Evolutionary conservation across 2,329 filamentous ascomycete species (phyloP).

Genomic region (Colletotrichum caudatum): DNA sequence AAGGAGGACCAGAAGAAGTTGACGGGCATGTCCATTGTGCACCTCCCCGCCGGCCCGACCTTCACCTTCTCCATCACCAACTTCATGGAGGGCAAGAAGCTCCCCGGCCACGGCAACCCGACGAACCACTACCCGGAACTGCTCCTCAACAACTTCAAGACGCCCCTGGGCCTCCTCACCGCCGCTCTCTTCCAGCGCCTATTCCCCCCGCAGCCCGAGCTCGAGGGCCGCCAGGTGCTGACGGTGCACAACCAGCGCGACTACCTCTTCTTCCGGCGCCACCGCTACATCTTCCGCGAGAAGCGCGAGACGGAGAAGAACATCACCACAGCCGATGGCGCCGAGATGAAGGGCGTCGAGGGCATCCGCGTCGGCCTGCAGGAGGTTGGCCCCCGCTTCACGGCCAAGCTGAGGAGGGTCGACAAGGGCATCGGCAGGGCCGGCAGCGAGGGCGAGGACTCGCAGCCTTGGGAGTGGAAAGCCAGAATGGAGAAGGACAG

Average conservation of each 20-base stretch:
- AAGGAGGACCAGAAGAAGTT: slow-evolving; percentile 92
- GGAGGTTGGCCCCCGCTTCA: slow-evolving; percentile 77
- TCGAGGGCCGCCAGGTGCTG: slow-evolving; percentile 88
- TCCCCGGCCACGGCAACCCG: slow-evolving; percentile 89
- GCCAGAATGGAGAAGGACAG: slow-evolving; percentile 93
- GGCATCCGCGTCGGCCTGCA: slow-evolving; percentile 88
- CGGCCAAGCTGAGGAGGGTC: slow-evolving; percentile 86
- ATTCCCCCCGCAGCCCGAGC: slow-evolving; percentile 79
- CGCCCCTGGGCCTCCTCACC: slow-evolving; percentile 87
- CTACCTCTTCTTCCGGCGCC: slow-evolving; percentile 92
- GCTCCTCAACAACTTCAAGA: slow-evolving; percentile 94
- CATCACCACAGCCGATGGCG: slow-evolving; percentile 84
- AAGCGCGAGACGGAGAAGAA: slow-evolving; percentile 89
- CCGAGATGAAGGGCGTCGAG: slow-evolving; percentile 86
- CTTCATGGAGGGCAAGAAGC: slow-evolving; percentile 87
- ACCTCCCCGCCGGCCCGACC: slow-evolving; percentile 86
- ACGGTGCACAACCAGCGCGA: slow-evolving; percentile 96
- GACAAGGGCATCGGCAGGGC: slow-evolving; percentile 86
- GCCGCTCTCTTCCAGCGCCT: slow-evolving; percentile 85
- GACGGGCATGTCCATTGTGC: slow-evolving; percentile 83
- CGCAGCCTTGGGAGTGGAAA: slow-evolving; percentile 97
- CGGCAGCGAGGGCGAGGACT: slow-evolving; percentile 76
- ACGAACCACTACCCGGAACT: slow-evolving; percentile 93
- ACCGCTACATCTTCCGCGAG: slow-evolving; percentile 93
- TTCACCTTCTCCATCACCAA: slow-evolving; percentile 93